Evolutionary conservation across 2,329 filamentous ascomycete genomes (phyloP).

Genomic region (Acrodontium crateriforme): DNA sequence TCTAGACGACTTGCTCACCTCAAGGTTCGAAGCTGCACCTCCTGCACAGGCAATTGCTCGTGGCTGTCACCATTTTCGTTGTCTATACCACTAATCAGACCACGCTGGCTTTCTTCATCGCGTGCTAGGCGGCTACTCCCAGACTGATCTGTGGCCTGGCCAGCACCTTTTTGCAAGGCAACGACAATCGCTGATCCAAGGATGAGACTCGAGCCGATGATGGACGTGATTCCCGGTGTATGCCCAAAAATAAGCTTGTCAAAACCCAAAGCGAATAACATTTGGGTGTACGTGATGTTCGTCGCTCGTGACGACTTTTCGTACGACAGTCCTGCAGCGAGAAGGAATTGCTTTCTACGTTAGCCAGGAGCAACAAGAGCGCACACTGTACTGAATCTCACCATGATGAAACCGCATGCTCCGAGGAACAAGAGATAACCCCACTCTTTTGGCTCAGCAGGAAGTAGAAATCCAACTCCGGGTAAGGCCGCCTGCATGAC

Average conservation of each 20-base stretch:
- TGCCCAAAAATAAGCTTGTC: constrained; percentile 51
- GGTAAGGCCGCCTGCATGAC: constrained; percentile 44
- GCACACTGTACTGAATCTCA: constrained; percentile 18
- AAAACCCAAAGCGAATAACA: constrained; percentile 53
- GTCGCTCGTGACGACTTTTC: constrained; percentile 52
- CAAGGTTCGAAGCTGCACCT: constrained; percentile 16
- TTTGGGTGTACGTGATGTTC: constrained; percentile 56
- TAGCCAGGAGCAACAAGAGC: not conserved
- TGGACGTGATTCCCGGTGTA: constrained; percentile 42
- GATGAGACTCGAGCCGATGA: constrained; percentile 49
- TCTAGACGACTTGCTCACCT: too few species aligned
- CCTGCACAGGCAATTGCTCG: constrained; percentile 16
- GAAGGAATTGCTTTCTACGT: constrained; percentile 53
- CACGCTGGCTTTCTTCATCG: constrained; percentile 15
- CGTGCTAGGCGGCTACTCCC: too few species aligned
- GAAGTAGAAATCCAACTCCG: constrained; percentile 43
- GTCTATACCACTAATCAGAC: constrained; percentile 9
- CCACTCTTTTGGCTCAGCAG: constrained; percentile 46
- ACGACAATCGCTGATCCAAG: constrained; percentile 53
- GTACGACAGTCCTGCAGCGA: constrained; percentile 61
- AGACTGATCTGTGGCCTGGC: too few species aligned
- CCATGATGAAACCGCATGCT: constrained; percentile 61
- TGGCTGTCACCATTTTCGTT: constrained; percentile 7
- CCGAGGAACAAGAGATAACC: constrained; percentile 54
- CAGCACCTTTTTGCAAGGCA: constrained; percentile 38